Base-by-base conservation (phyloP, 805 yeast genomes). In the Metschnikowia koreensis region DNA sequence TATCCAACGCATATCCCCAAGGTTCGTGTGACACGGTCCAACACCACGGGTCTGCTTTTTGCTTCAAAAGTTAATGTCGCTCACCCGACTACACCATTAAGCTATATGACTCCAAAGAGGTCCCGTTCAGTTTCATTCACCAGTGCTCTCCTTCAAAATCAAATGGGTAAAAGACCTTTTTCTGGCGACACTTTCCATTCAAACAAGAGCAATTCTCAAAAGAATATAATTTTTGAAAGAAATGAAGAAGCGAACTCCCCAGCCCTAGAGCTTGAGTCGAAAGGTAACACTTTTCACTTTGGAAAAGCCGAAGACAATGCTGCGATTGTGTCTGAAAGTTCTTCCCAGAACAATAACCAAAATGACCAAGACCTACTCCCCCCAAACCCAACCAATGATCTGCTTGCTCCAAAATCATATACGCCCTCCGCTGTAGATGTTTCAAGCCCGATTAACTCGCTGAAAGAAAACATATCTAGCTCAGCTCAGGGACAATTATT, bases 11-110 rank as follows among this genome's bases (percentile, higher is more conserved):
- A n/a, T 27, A 12, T 16, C 26, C 45, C 46, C 27, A 41, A 37
- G 17, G 45, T 17, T 38, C 42, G 43, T 13, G 43, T 38, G 45
- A n/a, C 41, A 27, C 47, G 47, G 34, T 38, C 47, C 12, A 44
- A 44, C 27, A 44, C 41, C 7, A 37, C 41, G 15, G 28, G 41
- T 12, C 47, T 44, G 41, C 34, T 38, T 34, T 17, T 13, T 28
- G 36, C 34, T 3, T 28, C 44, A 15, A 41, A 28, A 10, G 16
- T 6, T 6, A 13, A 7, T 6, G 6, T n/a, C 6, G 26, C 27
- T 11, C 7, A 1, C 13, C n/a, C 26, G 17, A 16, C 11, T 13
- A 41, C 12, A 1, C 36, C 36, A 7, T n/a, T 28, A 11, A 13
- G 15, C 11, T 13, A 17, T 8, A 22, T 27, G n/a, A 28, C 22